A percentile compares a stretch with the other conserved stretches of the same genome.
phyloP scores from a whole-genome alignment of 441 rosid genomes.

The Erodium moschatum region DNA sequence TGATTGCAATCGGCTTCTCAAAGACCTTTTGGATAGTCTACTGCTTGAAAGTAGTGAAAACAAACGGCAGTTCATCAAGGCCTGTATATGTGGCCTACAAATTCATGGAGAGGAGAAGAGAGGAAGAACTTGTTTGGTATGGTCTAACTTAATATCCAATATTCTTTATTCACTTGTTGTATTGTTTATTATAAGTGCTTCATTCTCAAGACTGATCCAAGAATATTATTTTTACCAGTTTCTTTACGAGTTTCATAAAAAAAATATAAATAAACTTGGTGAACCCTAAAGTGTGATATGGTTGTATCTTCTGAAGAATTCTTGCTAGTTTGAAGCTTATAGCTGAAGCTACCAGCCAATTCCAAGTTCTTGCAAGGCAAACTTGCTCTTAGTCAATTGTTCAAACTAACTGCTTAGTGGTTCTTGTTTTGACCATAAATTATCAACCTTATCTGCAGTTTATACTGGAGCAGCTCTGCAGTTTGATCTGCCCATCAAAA shows the following conservation, averaged over 20 bases:
- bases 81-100: slow-evolving; percentile 92
- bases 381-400: not conserved
- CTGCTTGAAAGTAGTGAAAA: slow-evolving; percentile 98
- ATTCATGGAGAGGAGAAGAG: slow-evolving; percentile 86
- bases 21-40: slow-evolving; percentile 94
- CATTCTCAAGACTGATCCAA: not conserved
- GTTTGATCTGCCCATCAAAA: slow-evolving; percentile 97
- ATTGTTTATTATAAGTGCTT: slow-evolving; percentile 2
- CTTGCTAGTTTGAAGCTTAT: not conserved
- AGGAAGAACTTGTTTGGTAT: slow-evolving; percentile 90
- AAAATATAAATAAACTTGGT: not conserved
- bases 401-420: not conserved
- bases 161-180: not conserved
- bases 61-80: slow-evolving; percentile 86
- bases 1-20: slow-evolving; percentile 90
- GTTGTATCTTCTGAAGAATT: not conserved
- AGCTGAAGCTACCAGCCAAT: not conserved
- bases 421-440: slow-evolving; percentile 18
- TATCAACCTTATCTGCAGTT: slow-evolving; percentile 59
- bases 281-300: not conserved
- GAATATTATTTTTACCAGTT: not conserved
- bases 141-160: slow-evolving; percentile 17
- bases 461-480: slow-evolving; percentile 98
- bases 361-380: not conserved
- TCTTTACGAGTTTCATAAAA: not conserved